Evolutionary conservation across 768 basidiomycete genomes (phyloP).

Genomic region (Agrocybe pediades): DNA sequence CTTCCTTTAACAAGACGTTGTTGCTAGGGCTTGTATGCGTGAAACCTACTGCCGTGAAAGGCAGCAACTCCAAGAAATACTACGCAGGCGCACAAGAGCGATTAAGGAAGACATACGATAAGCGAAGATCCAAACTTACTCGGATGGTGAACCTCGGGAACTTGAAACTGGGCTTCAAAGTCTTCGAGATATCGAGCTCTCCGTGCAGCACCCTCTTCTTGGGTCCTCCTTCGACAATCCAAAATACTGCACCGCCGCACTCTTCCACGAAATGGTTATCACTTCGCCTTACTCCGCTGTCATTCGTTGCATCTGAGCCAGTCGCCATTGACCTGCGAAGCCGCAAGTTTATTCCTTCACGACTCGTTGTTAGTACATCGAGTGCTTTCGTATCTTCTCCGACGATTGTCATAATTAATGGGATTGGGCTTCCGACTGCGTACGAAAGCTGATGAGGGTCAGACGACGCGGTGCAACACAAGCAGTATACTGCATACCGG

Average conservation of each 20-base stretch:
- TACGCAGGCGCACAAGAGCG: no score
- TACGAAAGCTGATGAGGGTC: conserved; percentile 42
- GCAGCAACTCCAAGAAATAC: conserved; percentile 48
- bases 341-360: conserved; percentile 39
- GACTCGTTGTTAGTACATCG: conserved; percentile 43
- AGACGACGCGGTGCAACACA: conserved; percentile 25
- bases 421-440: conserved; percentile 52
- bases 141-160: conserved; percentile 46
- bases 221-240: conserved; percentile 38
- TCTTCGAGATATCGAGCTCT: conserved; percentile 49
- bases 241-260: conserved; percentile 50
- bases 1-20: conserved; percentile 34
- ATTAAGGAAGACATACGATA: not conserved
- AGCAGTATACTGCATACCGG: conserved; percentile 27
- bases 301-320: conserved; percentile 48
- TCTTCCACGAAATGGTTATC: conserved; percentile 47
- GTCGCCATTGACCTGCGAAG: conserved; percentile 50
- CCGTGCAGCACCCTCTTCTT: conserved; percentile 45
- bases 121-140: conserved; percentile 31
- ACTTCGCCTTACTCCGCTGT: conserved; percentile 36
- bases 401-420: conserved; percentile 47
- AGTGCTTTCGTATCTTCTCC: conserved; percentile 48
- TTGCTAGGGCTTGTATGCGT: conserved; percentile 1
- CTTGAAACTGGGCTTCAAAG: conserved; percentile 41
- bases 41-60: conserved; percentile 47